Evolutionary conservation across 306 rosid species (phyloP).

Genomic region (Vigna trinervia): DNA sequence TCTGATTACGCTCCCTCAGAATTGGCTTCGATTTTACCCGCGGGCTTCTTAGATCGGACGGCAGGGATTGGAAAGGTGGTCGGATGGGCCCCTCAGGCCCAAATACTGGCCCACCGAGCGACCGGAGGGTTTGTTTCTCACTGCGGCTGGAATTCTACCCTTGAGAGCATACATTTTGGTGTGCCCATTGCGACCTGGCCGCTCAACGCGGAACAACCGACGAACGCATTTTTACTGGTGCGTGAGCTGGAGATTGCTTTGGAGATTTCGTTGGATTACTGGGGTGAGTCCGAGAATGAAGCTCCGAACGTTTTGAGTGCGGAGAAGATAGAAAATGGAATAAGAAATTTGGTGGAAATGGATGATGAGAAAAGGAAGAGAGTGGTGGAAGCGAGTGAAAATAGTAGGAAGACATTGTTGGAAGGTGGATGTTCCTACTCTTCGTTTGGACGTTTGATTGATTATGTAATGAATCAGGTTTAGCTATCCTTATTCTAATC

Average conservation of each 20-base stretch:
- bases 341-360: conserved; percentile 44
- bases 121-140: conserved; percentile 60
- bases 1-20: conserved; percentile 23
- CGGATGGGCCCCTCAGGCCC: conserved; percentile 70
- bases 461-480: conserved; percentile 23
- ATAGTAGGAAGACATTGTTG: conserved; percentile 34
- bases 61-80: conserved; percentile 47
- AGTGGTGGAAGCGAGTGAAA: conserved; percentile 47
- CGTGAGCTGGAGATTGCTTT: conserved; percentile 50
- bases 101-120: conserved; percentile 54
- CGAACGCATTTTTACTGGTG: conserved; percentile 53
- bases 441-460: conserved; percentile 36
- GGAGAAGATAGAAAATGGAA: conserved; percentile 46
- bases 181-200: conserved; percentile 72
- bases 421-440: conserved; percentile 52
- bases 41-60: conserved; percentile 65
- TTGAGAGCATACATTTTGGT: conserved; percentile 61
- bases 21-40: conserved; percentile 34
- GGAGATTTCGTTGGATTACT: conserved; percentile 45
- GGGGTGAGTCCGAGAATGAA: neutral
- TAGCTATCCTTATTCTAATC: neutral
- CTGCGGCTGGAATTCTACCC: conserved; percentile 67
- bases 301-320: conserved; percentile 24
- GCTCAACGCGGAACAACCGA: conserved; percentile 56
- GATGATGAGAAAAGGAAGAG: conserved; percentile 46